Evolutionary conservation across 2,329 filamentous ascomycete genomes (phyloP), one percentile per base, ranked within the genome.

Genomic region (Periconia macrospinosa): DNA sequence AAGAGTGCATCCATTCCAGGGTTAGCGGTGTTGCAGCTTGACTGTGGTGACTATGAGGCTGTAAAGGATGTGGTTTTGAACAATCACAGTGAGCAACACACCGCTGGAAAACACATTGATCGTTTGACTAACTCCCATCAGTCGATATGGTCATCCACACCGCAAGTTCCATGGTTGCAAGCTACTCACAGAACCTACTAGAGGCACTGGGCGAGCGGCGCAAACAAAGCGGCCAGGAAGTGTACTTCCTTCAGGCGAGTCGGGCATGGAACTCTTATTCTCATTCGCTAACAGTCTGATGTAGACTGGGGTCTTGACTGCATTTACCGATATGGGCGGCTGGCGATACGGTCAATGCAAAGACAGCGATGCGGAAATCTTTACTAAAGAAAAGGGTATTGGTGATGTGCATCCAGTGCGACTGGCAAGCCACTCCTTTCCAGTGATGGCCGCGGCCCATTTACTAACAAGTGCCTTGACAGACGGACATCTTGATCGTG

Each of bases 301-400:
- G 50, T 46, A 52, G 41, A 18, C 41, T 44, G n/a, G 41, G 27
- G 47, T 47, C 18, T 47, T 54, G 27, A 49, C 51, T 11, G 47
- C 49, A 9, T 56, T 52, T 30, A 49, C 52, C 18, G 45, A 43
- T n/a, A 46, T 53, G 19, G 53, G 43, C 30, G 55, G 55, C 18
- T 60, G 57, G 57, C 49, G 44, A 10, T 47, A 49, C 30, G 57
- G 57, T 8, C 30, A 54, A 18, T 30, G 54, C 20, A 49, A 45
- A 41, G 57, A 60, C 42, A 60, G 41, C n/a, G 57, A 58, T 18
- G 41, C 45, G 8, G 37, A 41, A 41, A 52, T 58, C 18, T 57
- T 49, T 43, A 49, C 50, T 41, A 46, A 46, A 20, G 57, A 60
- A 27, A 58, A 58, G 44, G 47, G 49, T 40, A 45, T 60, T 17